Base-by-base conservation (phyloP, 148 eudicot genomes). In the Spergularia bocconei region DNA sequence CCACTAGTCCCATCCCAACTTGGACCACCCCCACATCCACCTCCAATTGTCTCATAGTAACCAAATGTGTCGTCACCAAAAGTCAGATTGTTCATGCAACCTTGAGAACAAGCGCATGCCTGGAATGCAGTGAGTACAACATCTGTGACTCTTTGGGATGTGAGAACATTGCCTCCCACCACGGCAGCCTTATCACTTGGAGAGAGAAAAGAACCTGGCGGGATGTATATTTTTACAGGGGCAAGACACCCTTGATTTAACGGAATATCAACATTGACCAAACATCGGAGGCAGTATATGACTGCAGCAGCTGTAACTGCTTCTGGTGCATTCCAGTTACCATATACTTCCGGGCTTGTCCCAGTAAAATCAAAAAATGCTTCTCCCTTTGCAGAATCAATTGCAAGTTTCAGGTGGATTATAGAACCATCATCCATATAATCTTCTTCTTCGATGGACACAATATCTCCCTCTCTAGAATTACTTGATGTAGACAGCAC, bases 131-230 rank as follows among this genome's bases (percentile, higher is more conserved):
- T 86, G 25, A 95, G 91, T 52, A 95, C 85, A 47, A 95, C 97
- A 81, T 95, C 99, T 6, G 99, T 95, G 25, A 92, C 86, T 79
- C 97, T 91, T 72, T 95, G 99, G 51, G 99, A 95, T 16, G 99
- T 92, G 2, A 95, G 91, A 72, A 95, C 99, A 80, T 95, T 95
- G 73, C 99, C 99, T 54, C 98, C 98, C 54, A 95, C 98, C 7
- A 95, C 98, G 9, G 98, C 98, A 51, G 99, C 97, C 81, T 87
- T 89, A 62, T 95, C 97, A 64, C 99, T 95, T 6, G 99, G 99
- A 63, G 99, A 95, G 39, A 95, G 92, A 70, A 95, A 90, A n/a
- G 88, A 92, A 8, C 96, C 97, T 7, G 63, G 81, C 1, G 99
- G 99, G 12, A 95, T 89, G 72, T 81, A 72, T 55, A 95, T 90